These are phyloP conservation scores for Chlorella sp. DNA, from an alignment of 139 green algal species.

Conservation along the genomic window DNA sequence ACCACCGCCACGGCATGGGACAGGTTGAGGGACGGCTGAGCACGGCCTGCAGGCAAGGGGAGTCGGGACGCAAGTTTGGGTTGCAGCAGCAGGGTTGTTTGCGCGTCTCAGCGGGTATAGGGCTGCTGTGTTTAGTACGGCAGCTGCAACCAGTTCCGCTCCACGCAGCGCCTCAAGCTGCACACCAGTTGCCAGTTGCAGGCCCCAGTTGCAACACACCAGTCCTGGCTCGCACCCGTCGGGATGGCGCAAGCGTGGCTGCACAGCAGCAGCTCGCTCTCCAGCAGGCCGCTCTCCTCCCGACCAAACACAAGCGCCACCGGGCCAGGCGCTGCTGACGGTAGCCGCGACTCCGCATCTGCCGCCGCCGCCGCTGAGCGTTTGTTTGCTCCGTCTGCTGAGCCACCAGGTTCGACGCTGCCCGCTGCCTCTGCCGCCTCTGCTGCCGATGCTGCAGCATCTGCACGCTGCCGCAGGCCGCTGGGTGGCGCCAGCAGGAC, in stretches of 20 bases:
- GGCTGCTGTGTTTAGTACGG: no score
- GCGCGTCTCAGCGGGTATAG: no score
- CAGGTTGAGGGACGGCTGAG: slow-evolving; percentile 75
- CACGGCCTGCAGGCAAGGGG: slow-evolving; percentile 18
- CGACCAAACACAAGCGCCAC: slow-evolving; percentile 81
- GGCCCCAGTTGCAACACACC: no score
- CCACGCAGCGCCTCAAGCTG: no score
- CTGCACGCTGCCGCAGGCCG: not conserved
- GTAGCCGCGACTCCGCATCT: not conserved
- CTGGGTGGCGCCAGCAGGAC: not conserved
- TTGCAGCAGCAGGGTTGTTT: no score
- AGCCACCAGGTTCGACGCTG: no score
- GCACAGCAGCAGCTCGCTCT: slow-evolving; percentile 74
- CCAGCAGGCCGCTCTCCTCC: slow-evolving; percentile 74
- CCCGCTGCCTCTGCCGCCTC: not conserved
- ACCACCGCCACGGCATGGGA: slow-evolving; percentile 75
- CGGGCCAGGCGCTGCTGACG: not conserved
- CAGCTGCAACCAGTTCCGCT: no score
- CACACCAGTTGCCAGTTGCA: no score
- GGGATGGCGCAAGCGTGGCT: slow-evolving; percentile 76
- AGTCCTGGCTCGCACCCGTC: slow-evolving; percentile 39
- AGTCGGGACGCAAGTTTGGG: no score
- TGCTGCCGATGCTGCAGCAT: not conserved
- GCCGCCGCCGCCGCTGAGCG: not conserved
- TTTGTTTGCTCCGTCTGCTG: not conserved